These are phyloP conservation scores for Tephrocybe sp. DNA, from an alignment of 768 basidiomycete genomes.

Conservation along the genomic window DNA sequence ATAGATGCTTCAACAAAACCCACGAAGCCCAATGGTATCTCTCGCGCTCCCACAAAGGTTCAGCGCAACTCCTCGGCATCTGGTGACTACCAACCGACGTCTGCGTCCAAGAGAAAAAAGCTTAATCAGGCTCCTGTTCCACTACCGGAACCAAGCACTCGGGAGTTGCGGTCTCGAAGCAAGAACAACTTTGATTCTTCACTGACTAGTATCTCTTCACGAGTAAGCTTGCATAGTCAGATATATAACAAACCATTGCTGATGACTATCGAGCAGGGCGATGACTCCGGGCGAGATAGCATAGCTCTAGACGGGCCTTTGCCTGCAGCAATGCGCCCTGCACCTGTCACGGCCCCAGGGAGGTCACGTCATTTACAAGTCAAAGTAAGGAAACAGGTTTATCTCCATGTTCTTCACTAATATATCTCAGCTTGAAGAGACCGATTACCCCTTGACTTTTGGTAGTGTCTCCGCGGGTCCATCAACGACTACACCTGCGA, in stretches of 20 bases:
- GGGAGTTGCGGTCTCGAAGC: slow-evolving; percentile 45
- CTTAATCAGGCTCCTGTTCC: slow-evolving; percentile 19
- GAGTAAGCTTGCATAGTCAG: slow-evolving; percentile 24
- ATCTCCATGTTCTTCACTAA: not conserved
- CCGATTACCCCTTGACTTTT: slow-evolving; percentile 21
- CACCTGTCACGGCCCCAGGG: slow-evolving; percentile 13
- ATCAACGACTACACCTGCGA: slow-evolving; percentile 11
- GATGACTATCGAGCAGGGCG: slow-evolving; percentile 24
- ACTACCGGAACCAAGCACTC: slow-evolving; percentile 32
- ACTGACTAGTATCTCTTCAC: slow-evolving; percentile 37
- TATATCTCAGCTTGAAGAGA: slow-evolving; percentile 33
- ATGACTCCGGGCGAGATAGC: slow-evolving; percentile 24
- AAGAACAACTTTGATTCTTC: slow-evolving; percentile 37
- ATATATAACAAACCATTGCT: not conserved
- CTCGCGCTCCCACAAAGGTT: slow-evolving; percentile 8
- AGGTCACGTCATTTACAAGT: slow-evolving; percentile 30
- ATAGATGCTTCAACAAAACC: slow-evolving; percentile 12
- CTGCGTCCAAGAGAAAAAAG: slow-evolving; percentile 38
- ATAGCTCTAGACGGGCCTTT: slow-evolving; percentile 16
- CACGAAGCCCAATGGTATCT: slow-evolving; percentile 14
- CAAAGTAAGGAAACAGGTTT: slow-evolving; percentile 27
- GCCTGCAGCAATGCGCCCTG: slow-evolving; percentile 14
- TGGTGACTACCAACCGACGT: slow-evolving; percentile 31
- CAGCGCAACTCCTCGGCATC: slow-evolving; percentile 23
- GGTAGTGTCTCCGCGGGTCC: slow-evolving; percentile 11